phyloP scores from a whole-genome alignment of 129 eudicot species.

The Flaveria robusta region DNA sequence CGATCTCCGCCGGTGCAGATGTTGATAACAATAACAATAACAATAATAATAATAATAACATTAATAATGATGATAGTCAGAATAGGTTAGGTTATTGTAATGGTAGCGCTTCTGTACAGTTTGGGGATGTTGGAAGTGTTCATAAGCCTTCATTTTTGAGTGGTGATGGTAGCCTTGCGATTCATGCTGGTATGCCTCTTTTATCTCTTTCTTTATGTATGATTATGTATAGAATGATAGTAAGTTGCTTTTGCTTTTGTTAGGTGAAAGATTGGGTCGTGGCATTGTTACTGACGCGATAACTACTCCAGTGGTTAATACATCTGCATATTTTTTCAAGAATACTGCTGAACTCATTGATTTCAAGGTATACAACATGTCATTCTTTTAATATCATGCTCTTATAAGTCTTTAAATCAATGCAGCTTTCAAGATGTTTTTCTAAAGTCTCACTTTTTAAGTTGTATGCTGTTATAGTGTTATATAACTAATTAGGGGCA shows the following conservation, averaged over 20 bases:
- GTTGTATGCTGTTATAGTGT: neutral
- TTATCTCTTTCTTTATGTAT: neutral
- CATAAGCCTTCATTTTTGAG: constrained; percentile 55
- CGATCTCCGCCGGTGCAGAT: constrained; percentile 42
- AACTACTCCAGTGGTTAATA: constrained; percentile 84
- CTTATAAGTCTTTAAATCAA: neutral
- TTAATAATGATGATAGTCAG: neutral
- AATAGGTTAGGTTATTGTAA: constrained; percentile 24
- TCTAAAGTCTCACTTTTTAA: neutral
- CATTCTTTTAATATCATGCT: neutral
- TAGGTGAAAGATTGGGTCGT: constrained; percentile 93
- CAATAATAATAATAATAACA: too few species aligned
- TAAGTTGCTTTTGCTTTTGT: neutral
- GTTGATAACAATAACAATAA: constrained; percentile 26
- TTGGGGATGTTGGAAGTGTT: constrained; percentile 37
- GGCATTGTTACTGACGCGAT: constrained; percentile 78
- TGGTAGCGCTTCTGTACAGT: constrained; percentile 45
- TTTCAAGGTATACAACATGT: constrained; percentile 60
- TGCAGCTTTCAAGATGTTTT: neutral
- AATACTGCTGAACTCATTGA: constrained; percentile 80
- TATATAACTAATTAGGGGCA: neutral
- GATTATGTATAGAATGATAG: neutral
- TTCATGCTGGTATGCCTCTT: constrained; percentile 74
- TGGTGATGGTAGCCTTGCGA: constrained; percentile 78
- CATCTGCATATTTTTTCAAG: constrained; percentile 89